phyloP scores from a whole-genome alignment of 2,329 filamentous ascomycete species.

The Alternaria rosae region DNA sequence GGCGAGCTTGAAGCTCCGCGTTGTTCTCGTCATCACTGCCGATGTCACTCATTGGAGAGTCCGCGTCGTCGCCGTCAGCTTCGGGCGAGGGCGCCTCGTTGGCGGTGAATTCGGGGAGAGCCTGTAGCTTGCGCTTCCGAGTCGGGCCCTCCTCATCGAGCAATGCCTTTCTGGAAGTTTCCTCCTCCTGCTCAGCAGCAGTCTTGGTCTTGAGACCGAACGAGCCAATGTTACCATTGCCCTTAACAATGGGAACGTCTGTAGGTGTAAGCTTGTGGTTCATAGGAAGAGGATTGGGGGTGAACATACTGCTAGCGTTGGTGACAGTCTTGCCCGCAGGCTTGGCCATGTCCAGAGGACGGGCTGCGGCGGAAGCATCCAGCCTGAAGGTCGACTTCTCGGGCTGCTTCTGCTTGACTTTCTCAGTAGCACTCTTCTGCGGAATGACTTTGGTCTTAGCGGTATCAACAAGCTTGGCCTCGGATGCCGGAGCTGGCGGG shows the following conservation, averaged over 20 bases:
- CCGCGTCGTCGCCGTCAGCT: constrained; percentile 65
- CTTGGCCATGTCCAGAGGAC: constrained; percentile 36
- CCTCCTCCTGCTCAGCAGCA: constrained; percentile 71
- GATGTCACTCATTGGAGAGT: constrained; percentile 77
- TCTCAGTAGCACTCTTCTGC: constrained; percentile 85
- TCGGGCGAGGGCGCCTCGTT: constrained; percentile 49
- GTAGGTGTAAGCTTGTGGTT: constrained; percentile 25
- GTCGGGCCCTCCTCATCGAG: constrained; percentile 81
- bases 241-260: constrained; percentile 63
- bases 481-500: constrained; percentile 26
- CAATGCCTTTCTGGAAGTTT: constrained; percentile 78
- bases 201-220: constrained; percentile 76
- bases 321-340: constrained; percentile 36
- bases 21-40: constrained; percentile 88
- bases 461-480: constrained; percentile 55
- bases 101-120: constrained; percentile 76
- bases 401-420: constrained; percentile 64
- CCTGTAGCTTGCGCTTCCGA: constrained; percentile 85
- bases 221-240: constrained; percentile 76
- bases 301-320: constrained; percentile 23
- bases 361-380: constrained; percentile 40
- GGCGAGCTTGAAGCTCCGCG: constrained; percentile 80
- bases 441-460: constrained; percentile 77
- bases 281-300: not conserved
- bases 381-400: constrained; percentile 50